Conservation (phyloP, 257 asterid species). For the Striga asiatica region DNA sequence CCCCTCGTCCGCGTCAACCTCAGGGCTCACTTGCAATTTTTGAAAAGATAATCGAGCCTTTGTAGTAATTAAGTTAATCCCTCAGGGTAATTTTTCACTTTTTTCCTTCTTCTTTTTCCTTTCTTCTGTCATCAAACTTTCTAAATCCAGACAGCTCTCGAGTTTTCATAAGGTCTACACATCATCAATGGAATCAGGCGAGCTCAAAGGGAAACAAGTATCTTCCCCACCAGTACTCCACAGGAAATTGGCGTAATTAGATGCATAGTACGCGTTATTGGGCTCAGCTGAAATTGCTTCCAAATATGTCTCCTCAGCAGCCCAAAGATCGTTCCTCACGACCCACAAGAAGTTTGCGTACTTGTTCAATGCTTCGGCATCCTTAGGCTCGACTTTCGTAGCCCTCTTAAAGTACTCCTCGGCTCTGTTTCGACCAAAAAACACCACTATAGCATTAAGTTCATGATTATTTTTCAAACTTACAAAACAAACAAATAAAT, state of each 20-base stretch:
- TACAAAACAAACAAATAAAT: too few relatives aligned
- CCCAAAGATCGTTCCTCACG: slow-evolving; percentile 69
- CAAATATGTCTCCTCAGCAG: slow-evolving; percentile 71
- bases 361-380: slow-evolving; percentile 79
- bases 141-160: not conserved
- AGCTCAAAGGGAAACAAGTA: slow-evolving; percentile 72
- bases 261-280: slow-evolving; percentile 57
- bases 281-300: slow-evolving; percentile 80
- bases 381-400: slow-evolving; percentile 64
- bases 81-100: too few relatives aligned
- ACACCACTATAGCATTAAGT: too few relatives aligned
- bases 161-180: not conserved
- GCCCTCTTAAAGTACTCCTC: slow-evolving; percentile 91
- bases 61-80: too few relatives aligned
- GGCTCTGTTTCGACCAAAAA: slow-evolving; percentile 46
- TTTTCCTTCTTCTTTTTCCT: not conserved
- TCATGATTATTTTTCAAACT: too few relatives aligned
- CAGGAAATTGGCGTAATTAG: slow-evolving; percentile 77
- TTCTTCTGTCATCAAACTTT: not conserved
- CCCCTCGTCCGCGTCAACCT: too few relatives aligned
- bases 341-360: slow-evolving; percentile 87
- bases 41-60: too few relatives aligned
- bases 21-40: too few relatives aligned
- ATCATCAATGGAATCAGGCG: slow-evolving; percentile 27
- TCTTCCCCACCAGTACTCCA: slow-evolving; percentile 98